Percentiles rank a stretch among this genome's conserved stretches.
These are phyloP conservation scores for Melastoma candidum DNA, from an alignment of 441 rosid genomes.

Conservation along the genomic window DNA sequence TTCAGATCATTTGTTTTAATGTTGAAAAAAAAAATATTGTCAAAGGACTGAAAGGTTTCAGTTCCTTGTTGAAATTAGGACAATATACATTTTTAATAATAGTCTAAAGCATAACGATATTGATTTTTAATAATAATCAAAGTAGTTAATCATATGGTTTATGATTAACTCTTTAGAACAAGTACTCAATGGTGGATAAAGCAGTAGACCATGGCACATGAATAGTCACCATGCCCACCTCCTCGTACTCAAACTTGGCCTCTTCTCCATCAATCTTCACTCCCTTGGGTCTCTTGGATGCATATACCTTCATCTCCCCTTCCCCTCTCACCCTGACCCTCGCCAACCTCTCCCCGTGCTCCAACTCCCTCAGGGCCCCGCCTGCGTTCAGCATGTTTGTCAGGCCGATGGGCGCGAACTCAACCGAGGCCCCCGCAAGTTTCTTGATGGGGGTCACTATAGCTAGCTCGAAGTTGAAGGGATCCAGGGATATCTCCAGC, in stretches of 20 bases:
- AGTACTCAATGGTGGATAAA: slow-evolving; percentile 31
- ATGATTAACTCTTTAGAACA: slow-evolving; percentile 22
- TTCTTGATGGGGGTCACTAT: slow-evolving; percentile 12
- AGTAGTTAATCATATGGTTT: no score
- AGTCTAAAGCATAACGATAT: no score
- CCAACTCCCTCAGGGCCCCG: slow-evolving; percentile 43
- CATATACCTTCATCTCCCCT: slow-evolving; percentile 57
- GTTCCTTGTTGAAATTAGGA: no score
- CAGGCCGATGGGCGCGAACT: slow-evolving; percentile 65
- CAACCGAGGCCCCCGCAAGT: slow-evolving; percentile 23
- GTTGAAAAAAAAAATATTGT: no score
- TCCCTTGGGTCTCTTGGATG: slow-evolving; percentile 45
- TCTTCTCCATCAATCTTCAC: slow-evolving; percentile 49
- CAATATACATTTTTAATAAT: no score
- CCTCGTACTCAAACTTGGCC: slow-evolving; percentile 41
- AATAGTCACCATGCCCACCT: slow-evolving; percentile 27
- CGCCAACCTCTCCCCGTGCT: slow-evolving; percentile 15
- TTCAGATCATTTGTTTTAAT: no score
- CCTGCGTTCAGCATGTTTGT: slow-evolving; percentile 77
- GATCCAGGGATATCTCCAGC: slow-evolving; percentile 14
- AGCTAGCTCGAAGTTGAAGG: slow-evolving; percentile 17
- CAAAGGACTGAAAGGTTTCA: no score
- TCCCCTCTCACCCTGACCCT: slow-evolving; percentile 43
- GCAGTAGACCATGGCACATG: slow-evolving; percentile 59
- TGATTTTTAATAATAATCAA: no score